phyloP scores from a whole-genome alignment of 257 asterid genomes.

The Solanum chiquidenum region DNA sequence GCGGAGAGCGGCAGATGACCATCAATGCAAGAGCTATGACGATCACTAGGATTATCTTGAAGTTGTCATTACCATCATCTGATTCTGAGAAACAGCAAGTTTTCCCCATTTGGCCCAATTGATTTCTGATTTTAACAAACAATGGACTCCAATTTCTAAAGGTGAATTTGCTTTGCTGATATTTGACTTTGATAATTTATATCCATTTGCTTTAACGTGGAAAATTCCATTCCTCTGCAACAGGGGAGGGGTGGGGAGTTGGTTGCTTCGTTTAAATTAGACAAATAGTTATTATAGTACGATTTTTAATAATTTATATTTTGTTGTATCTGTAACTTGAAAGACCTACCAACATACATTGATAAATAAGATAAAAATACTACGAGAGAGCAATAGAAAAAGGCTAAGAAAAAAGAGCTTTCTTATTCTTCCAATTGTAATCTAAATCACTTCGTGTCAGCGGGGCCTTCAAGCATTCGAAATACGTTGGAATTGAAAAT shows the following conservation, averaged over 20 bases:
- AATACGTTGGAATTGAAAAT: too few species aligned
- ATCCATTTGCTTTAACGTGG: neutral
- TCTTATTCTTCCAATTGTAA: too few species aligned
- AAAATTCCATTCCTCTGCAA: neutral
- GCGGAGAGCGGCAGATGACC: conserved; percentile 14
- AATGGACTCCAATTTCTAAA: neutral
- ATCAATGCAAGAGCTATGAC: conserved; percentile 16
- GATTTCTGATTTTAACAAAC: neutral
- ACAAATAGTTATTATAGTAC: too few species aligned
- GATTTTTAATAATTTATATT: neutral
- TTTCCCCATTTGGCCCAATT: conserved; percentile 17
- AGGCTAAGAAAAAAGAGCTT: too few species aligned
- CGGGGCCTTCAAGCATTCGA: too few species aligned
- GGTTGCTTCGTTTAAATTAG: neutral
- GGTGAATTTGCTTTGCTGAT: neutral
- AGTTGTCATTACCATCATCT: conserved; percentile 1
- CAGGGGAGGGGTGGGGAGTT: neutral
- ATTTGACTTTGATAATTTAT: neutral
- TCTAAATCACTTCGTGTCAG: too few species aligned
- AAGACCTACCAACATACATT: neutral
- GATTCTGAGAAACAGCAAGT: conserved; percentile 12
- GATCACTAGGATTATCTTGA: conserved; percentile 5
- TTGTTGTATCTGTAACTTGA: neutral
- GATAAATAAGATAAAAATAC: neutral
- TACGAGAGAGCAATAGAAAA: too few species aligned